Percentiles rank a stretch among this genome's conserved stretches.
These are phyloP conservation scores for Rutstroemia sp. DNA, from an alignment of 2,329 filamentous ascomycete species.

Conservation along the genomic window DNA sequence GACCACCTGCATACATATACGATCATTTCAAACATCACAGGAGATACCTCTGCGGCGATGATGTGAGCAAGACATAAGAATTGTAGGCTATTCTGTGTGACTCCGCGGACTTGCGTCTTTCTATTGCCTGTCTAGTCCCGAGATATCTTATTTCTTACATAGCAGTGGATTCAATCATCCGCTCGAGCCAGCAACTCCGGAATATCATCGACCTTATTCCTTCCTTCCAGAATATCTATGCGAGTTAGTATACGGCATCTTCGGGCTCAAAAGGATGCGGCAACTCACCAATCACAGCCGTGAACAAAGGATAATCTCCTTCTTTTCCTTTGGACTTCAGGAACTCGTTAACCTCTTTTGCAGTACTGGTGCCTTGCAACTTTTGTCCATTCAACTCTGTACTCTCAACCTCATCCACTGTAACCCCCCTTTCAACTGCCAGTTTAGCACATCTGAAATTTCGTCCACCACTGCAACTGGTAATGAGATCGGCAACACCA, in stretches of 20 bases:
- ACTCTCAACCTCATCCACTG: slow-evolving; percentile 81
- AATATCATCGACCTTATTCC: slow-evolving; percentile 70
- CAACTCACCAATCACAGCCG: slow-evolving; percentile 58
- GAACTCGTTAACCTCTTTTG: slow-evolving; percentile 85
- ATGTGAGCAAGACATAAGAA: not conserved
- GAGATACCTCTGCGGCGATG: not conserved
- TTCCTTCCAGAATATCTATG: slow-evolving; percentile 64
- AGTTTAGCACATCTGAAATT: slow-evolving; percentile 94
- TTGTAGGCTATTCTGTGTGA: not conserved
- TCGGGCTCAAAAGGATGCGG: not conserved
- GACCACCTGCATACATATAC: not conserved
- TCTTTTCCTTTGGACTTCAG: slow-evolving; percentile 71
- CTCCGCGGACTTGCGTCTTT: slow-evolving; percentile 7
- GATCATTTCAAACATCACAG: not conserved
- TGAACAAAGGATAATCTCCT: slow-evolving; percentile 85
- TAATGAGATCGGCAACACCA: slow-evolving; percentile 92
- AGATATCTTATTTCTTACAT: not conserved
- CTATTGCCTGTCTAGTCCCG: not conserved
- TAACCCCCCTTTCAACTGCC: slow-evolving; percentile 69
- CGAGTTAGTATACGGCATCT: not conserved
- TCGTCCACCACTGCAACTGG: slow-evolving; percentile 81
- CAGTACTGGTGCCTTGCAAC: slow-evolving; percentile 88
- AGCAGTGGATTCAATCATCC: slow-evolving; percentile 10
- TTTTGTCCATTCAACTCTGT: slow-evolving; percentile 94
- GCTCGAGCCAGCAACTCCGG: slow-evolving; percentile 45